Evolutionary conservation across 371 early-diverging fungal genomes (phyloP).

Genomic region (Mucor racemosus): DNA sequence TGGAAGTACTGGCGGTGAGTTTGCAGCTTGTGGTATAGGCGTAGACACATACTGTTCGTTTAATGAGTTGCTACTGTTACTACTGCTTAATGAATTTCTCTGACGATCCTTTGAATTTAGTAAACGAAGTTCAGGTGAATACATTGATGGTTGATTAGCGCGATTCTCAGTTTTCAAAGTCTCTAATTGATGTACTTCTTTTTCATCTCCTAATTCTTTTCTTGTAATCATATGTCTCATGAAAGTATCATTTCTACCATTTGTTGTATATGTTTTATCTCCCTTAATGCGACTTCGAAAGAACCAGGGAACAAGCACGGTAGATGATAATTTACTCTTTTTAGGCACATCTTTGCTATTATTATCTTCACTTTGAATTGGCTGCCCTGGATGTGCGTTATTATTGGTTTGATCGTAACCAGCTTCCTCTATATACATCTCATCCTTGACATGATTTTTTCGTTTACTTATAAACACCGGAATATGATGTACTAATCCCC

Average conservation of each 20-base stretch:
- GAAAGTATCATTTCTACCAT: neutral
- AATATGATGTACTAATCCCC: conserved; percentile 45
- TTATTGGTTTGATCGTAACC: neutral
- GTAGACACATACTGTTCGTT: neutral
- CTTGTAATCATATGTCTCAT: conserved; percentile 8
- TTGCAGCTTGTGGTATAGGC: neutral
- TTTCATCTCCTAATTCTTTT: neutral
- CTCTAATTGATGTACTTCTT: neutral
- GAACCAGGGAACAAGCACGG: conserved; percentile 25
- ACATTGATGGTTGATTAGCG: neutral
- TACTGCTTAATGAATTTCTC: neutral
- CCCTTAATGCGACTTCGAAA: conserved; percentile 8
- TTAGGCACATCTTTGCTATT: neutral
- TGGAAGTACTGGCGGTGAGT: neutral
- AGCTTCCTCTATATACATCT: neutral
- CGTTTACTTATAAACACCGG: conserved; percentile 29
- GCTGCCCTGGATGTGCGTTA: neutral
- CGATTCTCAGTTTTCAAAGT: neutral
- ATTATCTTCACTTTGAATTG: neutral
- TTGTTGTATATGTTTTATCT: conserved; percentile 12
- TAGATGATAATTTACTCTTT: conserved; percentile 2
- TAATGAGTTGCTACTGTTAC: neutral
- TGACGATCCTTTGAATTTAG: neutral
- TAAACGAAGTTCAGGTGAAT: conserved; percentile 3
- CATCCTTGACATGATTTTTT: conserved; percentile 11